Evolutionary conservation across 139 green algal species (phyloP), one percentile per base, ranked within the genome.

Genomic region (Chlorokybus atmophyticus): DNA sequence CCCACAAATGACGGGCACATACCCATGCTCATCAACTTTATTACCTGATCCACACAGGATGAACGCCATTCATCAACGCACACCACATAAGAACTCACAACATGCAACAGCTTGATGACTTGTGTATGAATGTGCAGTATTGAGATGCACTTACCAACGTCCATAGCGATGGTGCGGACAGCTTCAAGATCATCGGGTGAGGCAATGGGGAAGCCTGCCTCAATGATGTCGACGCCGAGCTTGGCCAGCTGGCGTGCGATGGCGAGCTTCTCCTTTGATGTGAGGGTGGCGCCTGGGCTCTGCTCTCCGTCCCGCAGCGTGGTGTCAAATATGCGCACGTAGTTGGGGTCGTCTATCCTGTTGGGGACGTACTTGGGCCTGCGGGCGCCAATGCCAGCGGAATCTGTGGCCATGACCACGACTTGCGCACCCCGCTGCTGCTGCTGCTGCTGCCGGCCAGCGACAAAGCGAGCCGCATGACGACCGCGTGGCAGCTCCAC

Each of bases 181-280:
- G 90, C 90, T 66, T 94, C 83, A 40, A 98, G 93, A 67, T 98
- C 91, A 52, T 95, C 91, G n/a, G 87, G 88, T 0, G 84, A 94
- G 3, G 91, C 85, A 3, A 93, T 77, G 1, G 91, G 91, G 61
- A 96, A 98, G 52, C 91, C 91, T 4, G 90, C 91, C 73, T 98
- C 91, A 51, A 98, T 98, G 67, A 98, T 95, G 63, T 98, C 91
- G 32, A 98, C 90, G 8, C 90, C 88, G 25, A 98, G 81, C 69
- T 87, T 89, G n/a, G 78, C 70, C 38, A 98, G 81, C 73, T 93
- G 82, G 28, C 75, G 60, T 5, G 91, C 91, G 26, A 98, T 96
- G 60, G 95, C 87, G 26, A 98, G 74, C 76, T 98, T 98, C 66
- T 98, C 85, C 56, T 90, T 90, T 65, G 61, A 82, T 2, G 91